Base-by-base conservation (phyloP, 2,329 filamentous ascomycete species). In the Fusarium xylarioides region DNA sequence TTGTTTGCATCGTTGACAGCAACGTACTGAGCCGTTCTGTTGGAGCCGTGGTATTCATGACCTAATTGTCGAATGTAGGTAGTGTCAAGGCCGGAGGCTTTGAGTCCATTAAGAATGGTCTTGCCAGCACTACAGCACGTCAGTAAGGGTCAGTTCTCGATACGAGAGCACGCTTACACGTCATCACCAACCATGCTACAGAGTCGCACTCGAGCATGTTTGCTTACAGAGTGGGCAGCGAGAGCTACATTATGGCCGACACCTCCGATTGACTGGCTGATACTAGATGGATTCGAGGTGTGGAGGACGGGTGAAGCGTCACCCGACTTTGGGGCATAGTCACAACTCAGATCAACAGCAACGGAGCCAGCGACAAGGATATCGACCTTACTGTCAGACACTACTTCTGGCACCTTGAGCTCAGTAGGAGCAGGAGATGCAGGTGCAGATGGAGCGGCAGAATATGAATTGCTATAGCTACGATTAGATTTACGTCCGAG, bases 161-260 rank as follows among this genome's bases (percentile, higher is more conserved):
- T 18, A 23, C 34, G 16, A 12, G 8, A 10, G 11, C 5, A 8
- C 5, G 81, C 88, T 82, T 82, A 91, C 89, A 90, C 81, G 79
- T 98, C 95, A 78, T 95, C 89, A 19, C 92, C 95, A 15, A 97
- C 88, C 70, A 94, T 88, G 77, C 93, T 97, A 82, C 92, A 95
- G 21, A 98, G 89, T 28, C 89, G 87, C 12, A 96, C 92, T 19
- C 86, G 89, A 44, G 82, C 82, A 23, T 83, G 78, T 12, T 89
- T 90, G 66, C 92, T 88, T 19, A 86, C 86, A 37, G 91, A 88
- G 74, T 95, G 93, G 2, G 93, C 91, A 49, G 95, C 95, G 53
- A 94, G 88, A 21, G 96, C 94, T 49, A 98, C 94, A 78, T 98
- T 98, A 78, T 95, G 92, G 11, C 94, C 96, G 12, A 98, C 96